Percentiles rank a stretch among this genome's conserved stretches.
Conservation (phyloP, 495 filamentous ascomycete genomes). For the Annulohypoxylon moriforme region DNA sequence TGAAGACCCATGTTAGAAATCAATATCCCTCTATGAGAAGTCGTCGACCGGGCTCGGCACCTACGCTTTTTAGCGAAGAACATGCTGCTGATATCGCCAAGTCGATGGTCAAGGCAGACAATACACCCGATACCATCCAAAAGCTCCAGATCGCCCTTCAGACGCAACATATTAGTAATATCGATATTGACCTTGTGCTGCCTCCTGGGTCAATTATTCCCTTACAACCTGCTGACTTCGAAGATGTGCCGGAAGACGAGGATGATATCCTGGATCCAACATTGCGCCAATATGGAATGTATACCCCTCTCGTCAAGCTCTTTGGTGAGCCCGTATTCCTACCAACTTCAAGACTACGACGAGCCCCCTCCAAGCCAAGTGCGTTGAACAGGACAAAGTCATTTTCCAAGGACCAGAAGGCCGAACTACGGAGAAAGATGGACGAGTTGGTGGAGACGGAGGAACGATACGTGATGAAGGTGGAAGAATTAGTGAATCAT, state of each 20-base stretch:
- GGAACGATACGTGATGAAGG: slow-evolving; percentile 87
- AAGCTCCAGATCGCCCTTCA: slow-evolving; percentile 78
- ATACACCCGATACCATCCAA: slow-evolving; percentile 74
- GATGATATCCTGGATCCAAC: slow-evolving; percentile 69
- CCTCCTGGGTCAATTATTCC: slow-evolving; percentile 77
- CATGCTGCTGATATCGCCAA: slow-evolving; percentile 92
- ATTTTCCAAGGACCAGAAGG: slow-evolving; percentile 83
- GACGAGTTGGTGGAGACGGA: slow-evolving; percentile 93
- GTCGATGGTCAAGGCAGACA: slow-evolving; percentile 81
- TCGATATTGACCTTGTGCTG: slow-evolving; percentile 89
- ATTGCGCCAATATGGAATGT: slow-evolving; percentile 76
- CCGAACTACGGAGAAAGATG: slow-evolving; percentile 86
- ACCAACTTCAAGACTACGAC: slow-evolving; percentile 85
- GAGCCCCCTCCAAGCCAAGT: slow-evolving; percentile 87
- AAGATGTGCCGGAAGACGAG: slow-evolving; percentile 66
- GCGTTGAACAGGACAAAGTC: slow-evolving; percentile 76
- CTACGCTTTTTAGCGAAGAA: slow-evolving; percentile 84
- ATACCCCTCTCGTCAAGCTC: slow-evolving; percentile 75
- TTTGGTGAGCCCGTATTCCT: slow-evolving; percentile 87
- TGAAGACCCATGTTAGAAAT: slow-evolving; percentile 71
- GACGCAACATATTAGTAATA: slow-evolving; percentile 80
- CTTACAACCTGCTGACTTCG: slow-evolving; percentile 60
- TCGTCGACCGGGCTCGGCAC: slow-evolving; percentile 67
- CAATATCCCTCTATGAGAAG: slow-evolving; percentile 59
- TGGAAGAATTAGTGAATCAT: slow-evolving; percentile 81